These are phyloP conservation scores for Aspergillus sp. DNA, from an alignment of 2,329 filamentous ascomycete species.

Conservation along the genomic window DNA sequence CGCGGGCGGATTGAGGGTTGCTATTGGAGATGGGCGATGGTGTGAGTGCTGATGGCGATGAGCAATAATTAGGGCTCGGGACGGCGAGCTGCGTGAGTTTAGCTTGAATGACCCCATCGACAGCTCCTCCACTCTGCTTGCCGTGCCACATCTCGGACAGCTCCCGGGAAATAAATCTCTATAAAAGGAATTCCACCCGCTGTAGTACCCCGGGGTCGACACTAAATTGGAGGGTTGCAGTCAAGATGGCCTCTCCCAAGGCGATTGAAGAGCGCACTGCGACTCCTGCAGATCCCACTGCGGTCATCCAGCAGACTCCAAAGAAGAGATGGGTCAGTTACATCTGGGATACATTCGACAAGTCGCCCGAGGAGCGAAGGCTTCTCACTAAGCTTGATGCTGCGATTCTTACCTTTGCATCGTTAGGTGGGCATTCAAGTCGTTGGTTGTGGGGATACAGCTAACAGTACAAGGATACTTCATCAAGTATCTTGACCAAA, in stretches of 20 bases:
- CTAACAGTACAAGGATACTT: conserved; percentile 43
- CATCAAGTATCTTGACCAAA: conserved; percentile 51
- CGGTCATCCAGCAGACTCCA: conserved; percentile 22
- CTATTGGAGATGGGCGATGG: neutral
- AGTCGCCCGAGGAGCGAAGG: conserved; percentile 49
- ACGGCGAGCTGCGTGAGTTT: neutral
- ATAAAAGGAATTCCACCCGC: neutral
- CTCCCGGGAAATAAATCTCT: no score
- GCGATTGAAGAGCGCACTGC: conserved; percentile 2
- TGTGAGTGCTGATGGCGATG: conserved; percentile 1
- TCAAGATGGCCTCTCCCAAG: conserved; percentile 19
- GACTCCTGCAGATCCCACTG: conserved; percentile 10
- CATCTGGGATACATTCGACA: conserved; percentile 56
- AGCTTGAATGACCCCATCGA: conserved; percentile 1
- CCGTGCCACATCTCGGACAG: no score
- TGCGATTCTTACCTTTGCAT: conserved; percentile 50
- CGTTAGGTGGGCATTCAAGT: conserved; percentile 31
- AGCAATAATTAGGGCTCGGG: conserved; percentile 9
- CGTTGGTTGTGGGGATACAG: neutral
- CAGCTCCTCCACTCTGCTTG: neutral
- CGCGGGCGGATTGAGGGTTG: no score
- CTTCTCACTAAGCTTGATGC: conserved; percentile 53
- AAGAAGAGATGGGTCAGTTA: conserved; percentile 48
- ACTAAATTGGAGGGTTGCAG: neutral
- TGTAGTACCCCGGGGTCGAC: neutral